A percentile compares a stretch with the other conserved stretches of the same genome.
Conservation (phyloP, 1,284 basidiomycete species). For the Boletus mariae region DNA sequence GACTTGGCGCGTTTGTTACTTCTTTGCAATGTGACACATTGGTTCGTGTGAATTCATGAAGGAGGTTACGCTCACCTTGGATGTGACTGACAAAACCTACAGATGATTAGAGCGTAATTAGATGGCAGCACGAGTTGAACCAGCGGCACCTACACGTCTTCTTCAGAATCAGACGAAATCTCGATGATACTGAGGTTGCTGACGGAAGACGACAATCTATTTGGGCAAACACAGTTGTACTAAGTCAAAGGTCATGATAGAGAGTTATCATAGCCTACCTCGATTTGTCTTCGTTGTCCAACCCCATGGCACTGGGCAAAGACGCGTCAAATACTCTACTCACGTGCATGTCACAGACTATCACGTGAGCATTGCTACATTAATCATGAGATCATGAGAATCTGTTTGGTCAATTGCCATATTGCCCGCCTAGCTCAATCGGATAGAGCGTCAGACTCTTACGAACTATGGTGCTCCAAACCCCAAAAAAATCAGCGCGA, state of each 20-base stretch:
- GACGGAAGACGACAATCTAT: not conserved
- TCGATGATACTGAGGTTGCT: slow-evolving; percentile 41
- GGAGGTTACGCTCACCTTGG: slow-evolving; percentile 11
- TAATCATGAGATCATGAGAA: not conserved
- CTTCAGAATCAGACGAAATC: slow-evolving; percentile 50
- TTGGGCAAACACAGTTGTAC: not conserved
- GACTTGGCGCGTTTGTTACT: not conserved
- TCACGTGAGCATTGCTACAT: slow-evolving; percentile 14
- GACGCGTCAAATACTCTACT: slow-evolving; percentile 2
- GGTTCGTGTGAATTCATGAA: not conserved
- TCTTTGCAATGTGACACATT: not conserved
- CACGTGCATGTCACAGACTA: slow-evolving; percentile 13
- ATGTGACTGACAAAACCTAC: slow-evolving; percentile 10
- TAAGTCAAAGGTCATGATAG: not conserved
- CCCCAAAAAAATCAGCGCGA: no score
- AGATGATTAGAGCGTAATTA: not conserved
- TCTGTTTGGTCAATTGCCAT: no score
- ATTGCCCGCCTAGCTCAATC: slow-evolving; percentile 85
- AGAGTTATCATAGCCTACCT: slow-evolving; percentile 12
- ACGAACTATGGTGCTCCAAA: slow-evolving; percentile 4
- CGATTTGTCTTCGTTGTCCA: slow-evolving; percentile 1
- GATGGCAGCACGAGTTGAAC: not conserved
- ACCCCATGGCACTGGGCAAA: slow-evolving; percentile 5
- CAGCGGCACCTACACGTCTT: slow-evolving; percentile 28
- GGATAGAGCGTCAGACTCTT: slow-evolving; percentile 82